These are phyloP conservation scores for Dipteronia dyeriana DNA, from an alignment of 345 rosid species.

Conservation along the genomic window DNA sequence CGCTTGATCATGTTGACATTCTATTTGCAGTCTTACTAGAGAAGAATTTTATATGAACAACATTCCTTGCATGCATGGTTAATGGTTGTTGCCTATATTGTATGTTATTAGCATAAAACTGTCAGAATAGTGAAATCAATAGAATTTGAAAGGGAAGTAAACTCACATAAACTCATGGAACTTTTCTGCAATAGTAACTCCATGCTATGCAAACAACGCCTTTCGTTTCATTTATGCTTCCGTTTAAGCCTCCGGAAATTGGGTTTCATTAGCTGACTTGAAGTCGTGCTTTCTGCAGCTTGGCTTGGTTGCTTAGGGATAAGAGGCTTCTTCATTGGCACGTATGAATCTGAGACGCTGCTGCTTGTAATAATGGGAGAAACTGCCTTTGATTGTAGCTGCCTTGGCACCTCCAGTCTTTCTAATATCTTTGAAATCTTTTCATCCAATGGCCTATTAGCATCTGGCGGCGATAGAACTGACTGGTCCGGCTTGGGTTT, in stretches of 20 bases:
- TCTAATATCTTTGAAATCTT: conserved; percentile 81
- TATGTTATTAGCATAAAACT: not conserved
- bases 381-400: conserved; percentile 48
- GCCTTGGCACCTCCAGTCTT: conserved; percentile 75
- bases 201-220: not conserved
- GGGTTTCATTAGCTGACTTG: conserved; percentile 80
- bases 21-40: not conserved
- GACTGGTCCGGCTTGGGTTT: conserved; percentile 37
- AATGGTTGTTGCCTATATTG: not conserved
- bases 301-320: conserved; percentile 53
- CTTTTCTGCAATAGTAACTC: conserved; percentile 1
- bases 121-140: not conserved
- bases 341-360: conserved; percentile 27
- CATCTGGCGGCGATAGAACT: conserved; percentile 42
- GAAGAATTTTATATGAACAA: not conserved
- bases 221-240: conserved; percentile 40
- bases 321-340: conserved; percentile 50
- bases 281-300: conserved; percentile 33
- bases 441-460: conserved; percentile 50
- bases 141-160: not conserved
- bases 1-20: no score
- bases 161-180: conserved; percentile 7
- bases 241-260: conserved; percentile 69
- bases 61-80: not conserved
- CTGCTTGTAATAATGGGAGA: conserved; percentile 45